These are phyloP conservation scores for Phylloporus scabripes DNA, from an alignment of 768 basidiomycete species.

Conservation along the genomic window DNA sequence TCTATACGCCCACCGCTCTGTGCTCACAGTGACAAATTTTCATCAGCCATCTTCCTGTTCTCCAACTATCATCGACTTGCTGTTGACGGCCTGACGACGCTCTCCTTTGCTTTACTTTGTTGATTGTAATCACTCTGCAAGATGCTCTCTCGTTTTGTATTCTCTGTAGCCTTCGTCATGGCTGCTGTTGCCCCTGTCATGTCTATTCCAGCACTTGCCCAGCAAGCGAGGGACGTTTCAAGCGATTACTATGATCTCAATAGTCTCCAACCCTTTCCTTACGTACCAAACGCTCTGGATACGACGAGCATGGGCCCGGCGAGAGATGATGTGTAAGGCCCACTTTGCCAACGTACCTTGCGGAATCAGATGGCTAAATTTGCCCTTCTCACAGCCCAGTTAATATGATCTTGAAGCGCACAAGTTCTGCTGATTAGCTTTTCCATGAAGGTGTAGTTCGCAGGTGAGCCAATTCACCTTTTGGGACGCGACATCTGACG, in stretches of 20 bases:
- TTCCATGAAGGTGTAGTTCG: background rate
- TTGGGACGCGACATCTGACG: background rate
- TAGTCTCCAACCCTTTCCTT: too few species aligned
- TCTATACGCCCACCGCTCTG: background rate
- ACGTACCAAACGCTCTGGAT: too few species aligned
- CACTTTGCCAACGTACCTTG: background rate
- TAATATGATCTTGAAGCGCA: background rate
- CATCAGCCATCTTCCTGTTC: constrained; percentile 11
- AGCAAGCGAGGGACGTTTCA: too few species aligned
- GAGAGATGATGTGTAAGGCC: background rate
- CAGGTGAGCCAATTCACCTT: background rate
- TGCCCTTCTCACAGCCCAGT: background rate
- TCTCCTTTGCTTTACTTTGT: constrained; percentile 3
- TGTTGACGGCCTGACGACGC: constrained; percentile 11
- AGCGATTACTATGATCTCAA: too few species aligned
- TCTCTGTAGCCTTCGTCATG: constrained; percentile 5
- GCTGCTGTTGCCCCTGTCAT: constrained; percentile 4
- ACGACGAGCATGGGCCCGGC: too few species aligned
- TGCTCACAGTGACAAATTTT: background rate
- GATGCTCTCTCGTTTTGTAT: constrained; percentile 7
- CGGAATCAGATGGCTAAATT: background rate
- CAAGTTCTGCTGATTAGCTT: background rate
- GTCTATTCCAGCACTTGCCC: background rate
- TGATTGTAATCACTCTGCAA: constrained; percentile 1
- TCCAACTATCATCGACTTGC: constrained; percentile 7